These are phyloP conservation scores for Vigna radiata DNA, from an alignment of 306 rosid species.

Conservation along the genomic window DNA sequence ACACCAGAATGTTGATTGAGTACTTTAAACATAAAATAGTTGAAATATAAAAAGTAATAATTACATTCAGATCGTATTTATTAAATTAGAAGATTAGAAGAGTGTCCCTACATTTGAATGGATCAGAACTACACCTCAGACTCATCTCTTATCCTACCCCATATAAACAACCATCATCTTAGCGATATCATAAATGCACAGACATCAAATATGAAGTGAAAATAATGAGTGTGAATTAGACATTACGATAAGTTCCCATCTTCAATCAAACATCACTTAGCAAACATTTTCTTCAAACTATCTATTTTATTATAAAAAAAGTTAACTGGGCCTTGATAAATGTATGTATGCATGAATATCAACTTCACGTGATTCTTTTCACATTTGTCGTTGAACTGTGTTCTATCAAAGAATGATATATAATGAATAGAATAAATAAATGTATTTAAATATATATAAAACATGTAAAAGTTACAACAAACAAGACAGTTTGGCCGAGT, in stretches of 20 bases:
- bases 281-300: not conserved
- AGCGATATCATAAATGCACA: constrained; percentile 25
- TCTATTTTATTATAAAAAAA: not conserved
- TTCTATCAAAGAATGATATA: no score
- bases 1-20: constrained; percentile 8
- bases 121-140: not conserved
- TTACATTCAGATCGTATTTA: not conserved
- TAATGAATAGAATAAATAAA: no score
- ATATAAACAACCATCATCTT: not conserved
- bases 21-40: not conserved
- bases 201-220: constrained; percentile 32
- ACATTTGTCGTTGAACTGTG: not conserved
- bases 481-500: constrained; percentile 86
- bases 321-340: not conserved
- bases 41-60: not conserved
- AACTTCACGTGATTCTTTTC: not conserved
- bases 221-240: not conserved
- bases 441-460: no score
- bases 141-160: constrained; percentile 27
- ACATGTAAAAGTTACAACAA: no score
- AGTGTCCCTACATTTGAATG: not conserved
- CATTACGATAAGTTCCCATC: constrained; percentile 19
- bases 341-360: not conserved
- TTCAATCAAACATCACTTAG: not conserved
- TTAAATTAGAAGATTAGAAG: constrained; percentile 3